Evolutionary conservation across 1,139 yeast genomes (phyloP), one percentile per base, ranked within the genome.

Genomic region (Eremothecium gossypii): DNA sequence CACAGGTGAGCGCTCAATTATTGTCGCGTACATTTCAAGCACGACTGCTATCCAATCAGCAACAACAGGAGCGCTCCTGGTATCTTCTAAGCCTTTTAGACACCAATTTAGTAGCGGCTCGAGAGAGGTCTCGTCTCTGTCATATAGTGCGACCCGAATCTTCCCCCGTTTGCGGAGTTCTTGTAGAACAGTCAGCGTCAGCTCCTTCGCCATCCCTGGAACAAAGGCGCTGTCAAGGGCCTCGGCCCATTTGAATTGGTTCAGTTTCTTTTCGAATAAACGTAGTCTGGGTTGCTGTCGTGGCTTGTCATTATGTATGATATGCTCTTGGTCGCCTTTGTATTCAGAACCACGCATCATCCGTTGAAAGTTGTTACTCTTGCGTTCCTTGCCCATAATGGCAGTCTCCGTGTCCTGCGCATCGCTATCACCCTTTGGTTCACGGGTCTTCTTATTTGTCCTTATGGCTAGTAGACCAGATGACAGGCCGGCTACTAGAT

Each of bases 271-370:
- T 63, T 91, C 98, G 58, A 82, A 89, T 41, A 77, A 81, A 60
- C 81, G 80, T 46, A 85, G 70, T 57, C 83, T 81, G 62, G 79
- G 80, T 30, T 62, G 60, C 41, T 65, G 61, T 46, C 67, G 70
- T 45, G 71, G 62, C 45, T 72, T 68, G 41, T 83, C 81, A 45
- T 74, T 72, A 27, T 86, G 70, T 2, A 84, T 69, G 45, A 79
- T 73, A 57, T 83, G 85, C 61, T 89, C 96, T 50, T 78, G 80
- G 57, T 86, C 95, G 35, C 97, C 97, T 44, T 77, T 74, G 61
- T 87, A 91, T 54, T 87, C 96, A 9, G 87, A 74, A 42, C 97
- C 97, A 55, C 91, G 77, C 74, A 86, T 78, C 83, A 87, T 81
- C 57, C 89, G 75, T 39, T 78, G 77, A 63, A 79, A 84, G 23